Evolutionary conservation across 345 rosid genomes (phyloP).

Genomic region (Gynandropsis gynandra): DNA sequence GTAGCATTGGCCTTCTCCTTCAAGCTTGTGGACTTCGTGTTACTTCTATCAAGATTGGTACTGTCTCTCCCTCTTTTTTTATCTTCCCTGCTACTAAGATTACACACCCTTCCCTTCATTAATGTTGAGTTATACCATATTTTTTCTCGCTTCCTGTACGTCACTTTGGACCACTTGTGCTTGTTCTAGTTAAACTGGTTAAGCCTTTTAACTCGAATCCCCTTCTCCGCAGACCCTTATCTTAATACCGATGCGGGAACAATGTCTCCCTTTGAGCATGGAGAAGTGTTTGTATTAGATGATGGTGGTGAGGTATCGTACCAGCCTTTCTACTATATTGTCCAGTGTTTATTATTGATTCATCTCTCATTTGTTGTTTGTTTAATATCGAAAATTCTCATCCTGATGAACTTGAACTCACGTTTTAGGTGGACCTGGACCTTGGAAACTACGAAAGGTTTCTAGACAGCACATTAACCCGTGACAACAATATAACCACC

Average conservation of each 20-base stretch:
- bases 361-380: background rate
- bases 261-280: constrained; percentile 91
- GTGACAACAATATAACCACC: constrained; percentile 75
- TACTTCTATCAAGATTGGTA: constrained; percentile 72
- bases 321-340: background rate
- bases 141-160: background rate
- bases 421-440: constrained; percentile 70
- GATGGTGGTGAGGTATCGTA: constrained; percentile 76
- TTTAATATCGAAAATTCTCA: too few species aligned
- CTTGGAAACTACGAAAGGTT: constrained; percentile 85
- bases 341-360: background rate
- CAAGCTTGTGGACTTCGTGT: constrained; percentile 77
- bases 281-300: constrained; percentile 76
- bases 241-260: constrained; percentile 83
- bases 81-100: background rate
- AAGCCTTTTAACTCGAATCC: background rate
- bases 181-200: background rate
- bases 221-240: constrained; percentile 55
- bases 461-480: constrained; percentile 58
- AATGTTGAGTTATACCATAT: background rate
- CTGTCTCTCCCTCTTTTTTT: background rate
- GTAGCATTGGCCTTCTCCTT: constrained; percentile 77
- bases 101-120: constrained; percentile 11
- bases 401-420: background rate
- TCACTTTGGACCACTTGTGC: background rate